Base-by-base conservation (phyloP, 164 flowering plant species). In the Macadamia integrifolia region DNA sequence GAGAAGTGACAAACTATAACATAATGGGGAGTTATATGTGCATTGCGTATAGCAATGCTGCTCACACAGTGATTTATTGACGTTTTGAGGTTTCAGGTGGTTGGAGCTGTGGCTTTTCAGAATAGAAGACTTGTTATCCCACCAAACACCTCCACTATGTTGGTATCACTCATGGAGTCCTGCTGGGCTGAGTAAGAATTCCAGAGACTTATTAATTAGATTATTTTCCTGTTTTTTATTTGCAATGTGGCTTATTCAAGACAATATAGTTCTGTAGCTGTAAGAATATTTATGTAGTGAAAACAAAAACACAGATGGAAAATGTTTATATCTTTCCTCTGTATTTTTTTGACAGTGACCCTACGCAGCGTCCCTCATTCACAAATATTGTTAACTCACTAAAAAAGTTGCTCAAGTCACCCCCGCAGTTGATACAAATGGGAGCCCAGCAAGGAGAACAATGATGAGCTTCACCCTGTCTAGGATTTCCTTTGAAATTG, bases 41-140 rank as follows among this genome's bases (percentile, higher is more conserved):
- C 6, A 6, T 43, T 6, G 9, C 55, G 13, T 3, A 15, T 10
- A 14, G 12, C 55, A 14, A 14, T 53, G 18, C 15, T 53, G 17
- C 18, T 12, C n/a, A 53, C 57, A 3, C 50, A 8, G 7, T 66
- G 60, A 52, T 52, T 35, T 43, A 9, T 61, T 71, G 14, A 55
- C 64, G 55, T 48, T 46, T 6, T 14, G 46, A 72, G 23, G 23
- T 80, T 73, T 68, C 82, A 94, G 98, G 98, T 94, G 49, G 98
- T 94, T 69, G 98, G 97, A 74, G 98, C 98, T 48, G 97, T 94
- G 66, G 97, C 92, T 61, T 94, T 94, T 82, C 97, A 92, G 78
- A 89, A 89, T 67, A 81, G 97, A 72, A 84, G 92, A 80, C 98
- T 94, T 18, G 59, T 76, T 9, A 82, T 91, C 64, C 98, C 98